Evolutionary conservation across 305 asterid species (phyloP).

Genomic region (Euphrasia arctica): DNA sequence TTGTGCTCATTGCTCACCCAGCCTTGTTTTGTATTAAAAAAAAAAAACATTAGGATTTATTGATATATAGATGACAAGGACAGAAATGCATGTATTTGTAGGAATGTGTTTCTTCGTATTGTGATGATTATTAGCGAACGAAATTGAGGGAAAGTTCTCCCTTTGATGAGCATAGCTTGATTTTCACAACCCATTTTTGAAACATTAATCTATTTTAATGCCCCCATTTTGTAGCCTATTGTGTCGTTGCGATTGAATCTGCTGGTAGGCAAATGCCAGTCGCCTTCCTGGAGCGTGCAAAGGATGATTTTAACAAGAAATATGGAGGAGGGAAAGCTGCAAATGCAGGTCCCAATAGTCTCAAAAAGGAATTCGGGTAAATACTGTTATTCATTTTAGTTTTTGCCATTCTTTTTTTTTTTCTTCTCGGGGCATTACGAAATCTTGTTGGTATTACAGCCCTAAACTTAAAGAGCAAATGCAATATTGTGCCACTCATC

Average conservation of each 20-base stretch:
- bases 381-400: background rate
- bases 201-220: background rate
- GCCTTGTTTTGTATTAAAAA: too few relatives aligned
- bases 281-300: conserved; percentile 58
- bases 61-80: background rate
- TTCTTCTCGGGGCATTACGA: conserved; percentile 2
- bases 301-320: conserved; percentile 62
- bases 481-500: conserved; percentile 60
- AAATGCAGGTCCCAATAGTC: conserved; percentile 47
- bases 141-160: background rate
- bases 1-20: too few relatives aligned
- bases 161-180: too few relatives aligned
- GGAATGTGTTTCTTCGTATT: background rate
- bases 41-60: background rate
- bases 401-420: background rate
- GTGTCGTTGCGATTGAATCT: conserved; percentile 64
- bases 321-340: conserved; percentile 63
- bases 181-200: background rate
- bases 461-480: conserved; percentile 60
- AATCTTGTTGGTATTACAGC: conserved; percentile 28
- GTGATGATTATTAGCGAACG: background rate
- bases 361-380: conserved; percentile 60
- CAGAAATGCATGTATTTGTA: background rate
- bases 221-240: conserved; percentile 38
- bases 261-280: conserved; percentile 65